Evolutionary conservation across 108 stramenopile species (phyloP), one percentile per base, ranked within the genome.

Genomic region (Cafeteria roenbergensis): DNA sequence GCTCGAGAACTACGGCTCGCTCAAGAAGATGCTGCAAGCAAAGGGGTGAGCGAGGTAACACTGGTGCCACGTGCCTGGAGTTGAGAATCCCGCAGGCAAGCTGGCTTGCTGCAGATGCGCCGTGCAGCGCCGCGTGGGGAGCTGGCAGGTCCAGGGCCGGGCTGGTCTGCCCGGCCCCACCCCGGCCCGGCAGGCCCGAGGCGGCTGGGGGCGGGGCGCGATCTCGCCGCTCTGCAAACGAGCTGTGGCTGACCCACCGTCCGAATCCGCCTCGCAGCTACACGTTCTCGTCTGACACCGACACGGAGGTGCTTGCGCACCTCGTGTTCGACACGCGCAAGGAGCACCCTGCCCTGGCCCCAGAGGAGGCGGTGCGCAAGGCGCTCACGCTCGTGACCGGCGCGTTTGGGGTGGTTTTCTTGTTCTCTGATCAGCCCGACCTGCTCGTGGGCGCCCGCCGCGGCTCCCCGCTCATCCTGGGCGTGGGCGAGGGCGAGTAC

Each of bases 241-340:
- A 52, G 51, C n/a, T 52, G 22, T 52, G 22, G 24, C n/a, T 22
- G n/a, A 24, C 22, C n/a, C 51, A 52, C 51, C 51, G 56, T 30
- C 8, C 32, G 12, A 4, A 4, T 12, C 56, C 14, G 56, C 31
- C 56, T 57, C 32, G 78, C 34, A 92, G 93, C 32, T 86, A 93
- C 61, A 60, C 61, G 25, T 99, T 99, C 72, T 74, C 69, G 29
- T 82, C 84, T 57, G 90, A 97, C 71, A 99, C 97, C 0, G 97
- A 99, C 83, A 94, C 94, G 27, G 97, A 99, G 81, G 93, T 99
- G 53, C 94, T 99, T 70, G 94, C 85, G 48, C 91, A 95, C 65
- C 70, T 98, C 22, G 88, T 95, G 56, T 91, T 92, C 24, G 71
- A 89, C 57, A 70, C 73, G 56, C 83, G 87, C 67, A 75, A 55